phyloP scores from a whole-genome alignment of 2,329 filamentous ascomycete species.

The Phaeoacremonium minimum region DNA sequence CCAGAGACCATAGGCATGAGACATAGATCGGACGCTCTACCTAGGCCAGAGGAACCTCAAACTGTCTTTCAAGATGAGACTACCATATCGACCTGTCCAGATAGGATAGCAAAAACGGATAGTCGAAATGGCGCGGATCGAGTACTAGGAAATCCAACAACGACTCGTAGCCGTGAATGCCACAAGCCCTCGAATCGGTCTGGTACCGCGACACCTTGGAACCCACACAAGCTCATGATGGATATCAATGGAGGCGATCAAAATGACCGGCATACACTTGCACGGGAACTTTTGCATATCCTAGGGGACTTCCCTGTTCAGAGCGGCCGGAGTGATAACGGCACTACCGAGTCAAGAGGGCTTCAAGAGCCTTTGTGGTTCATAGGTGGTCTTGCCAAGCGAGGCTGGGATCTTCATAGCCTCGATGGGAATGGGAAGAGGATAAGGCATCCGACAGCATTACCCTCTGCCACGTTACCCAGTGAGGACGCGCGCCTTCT shows the following conservation, averaged over 20 bases:
- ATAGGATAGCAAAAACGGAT: neutral
- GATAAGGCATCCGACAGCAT: neutral
- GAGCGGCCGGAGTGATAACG: neutral
- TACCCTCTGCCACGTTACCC: neutral
- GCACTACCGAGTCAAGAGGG: slow-evolving; percentile 1
- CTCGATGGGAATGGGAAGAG: neutral
- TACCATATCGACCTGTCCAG: neutral
- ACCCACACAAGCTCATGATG: neutral
- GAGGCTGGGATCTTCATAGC: slow-evolving; percentile 3
- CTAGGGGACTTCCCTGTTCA: slow-evolving; percentile 3
- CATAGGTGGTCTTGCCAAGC: slow-evolving; percentile 1
- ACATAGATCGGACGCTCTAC: too few relatives aligned
- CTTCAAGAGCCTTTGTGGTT: slow-evolving; percentile 3
- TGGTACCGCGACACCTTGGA: neutral
- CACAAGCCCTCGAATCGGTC: neutral
- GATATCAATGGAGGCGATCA: neutral
- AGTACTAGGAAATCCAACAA: neutral
- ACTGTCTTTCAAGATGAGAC: neutral
- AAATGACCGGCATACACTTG: neutral
- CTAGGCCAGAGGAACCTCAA: too few relatives aligned
- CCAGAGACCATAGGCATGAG: too few relatives aligned
- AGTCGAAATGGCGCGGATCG: neutral
- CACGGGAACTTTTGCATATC: neutral
- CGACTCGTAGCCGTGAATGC: neutral
- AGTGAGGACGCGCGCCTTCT: slow-evolving; percentile 4